Evolutionary conservation across 495 filamentous ascomycete species (phyloP).

Genomic region (Aspergillus heteromorphus): DNA sequence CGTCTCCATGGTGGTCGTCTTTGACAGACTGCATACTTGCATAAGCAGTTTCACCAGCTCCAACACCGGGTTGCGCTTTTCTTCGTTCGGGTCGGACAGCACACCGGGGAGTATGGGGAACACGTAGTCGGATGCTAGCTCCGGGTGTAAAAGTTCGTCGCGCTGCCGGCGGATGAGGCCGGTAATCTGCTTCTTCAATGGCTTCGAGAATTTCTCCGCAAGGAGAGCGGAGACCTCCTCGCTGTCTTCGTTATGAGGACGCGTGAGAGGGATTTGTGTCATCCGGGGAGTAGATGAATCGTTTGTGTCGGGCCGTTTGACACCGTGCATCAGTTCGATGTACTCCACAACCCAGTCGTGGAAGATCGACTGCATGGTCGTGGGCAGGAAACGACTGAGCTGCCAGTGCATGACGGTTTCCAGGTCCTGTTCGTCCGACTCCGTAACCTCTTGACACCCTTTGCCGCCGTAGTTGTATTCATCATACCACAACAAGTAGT

Average conservation of each 20-base stretch:
- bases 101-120: conserved; percentile 85
- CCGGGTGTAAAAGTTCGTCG: conserved; percentile 84
- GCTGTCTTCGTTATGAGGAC: conserved; percentile 47
- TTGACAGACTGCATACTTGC: conserved; percentile 85
- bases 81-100: conserved; percentile 49
- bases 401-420: conserved; percentile 99
- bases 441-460: conserved; percentile 76
- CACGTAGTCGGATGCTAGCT: conserved; percentile 77
- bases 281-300: conserved; percentile 59
- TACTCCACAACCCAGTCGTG: conserved; percentile 92
- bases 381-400: conserved; percentile 79
- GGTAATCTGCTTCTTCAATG: conserved; percentile 81
- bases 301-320: conserved; percentile 60
- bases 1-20: conserved; percentile 71
- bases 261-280: conserved; percentile 64
- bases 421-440: conserved; percentile 77
- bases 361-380: conserved; percentile 76
- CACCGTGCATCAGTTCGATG: conserved; percentile 84
- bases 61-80: conserved; percentile 69
- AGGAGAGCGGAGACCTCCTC: conserved; percentile 57
- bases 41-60: conserved; percentile 88
- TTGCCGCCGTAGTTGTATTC: conserved; percentile 98
- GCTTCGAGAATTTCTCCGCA: conserved; percentile 74
- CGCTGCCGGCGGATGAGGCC: conserved; percentile 74
- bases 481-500: conserved; percentile 99